These are phyloP conservation scores for Ascochyta viciae-villosae DNA, from an alignment of 2,329 filamentous ascomycete genomes.

Conservation along the genomic window DNA sequence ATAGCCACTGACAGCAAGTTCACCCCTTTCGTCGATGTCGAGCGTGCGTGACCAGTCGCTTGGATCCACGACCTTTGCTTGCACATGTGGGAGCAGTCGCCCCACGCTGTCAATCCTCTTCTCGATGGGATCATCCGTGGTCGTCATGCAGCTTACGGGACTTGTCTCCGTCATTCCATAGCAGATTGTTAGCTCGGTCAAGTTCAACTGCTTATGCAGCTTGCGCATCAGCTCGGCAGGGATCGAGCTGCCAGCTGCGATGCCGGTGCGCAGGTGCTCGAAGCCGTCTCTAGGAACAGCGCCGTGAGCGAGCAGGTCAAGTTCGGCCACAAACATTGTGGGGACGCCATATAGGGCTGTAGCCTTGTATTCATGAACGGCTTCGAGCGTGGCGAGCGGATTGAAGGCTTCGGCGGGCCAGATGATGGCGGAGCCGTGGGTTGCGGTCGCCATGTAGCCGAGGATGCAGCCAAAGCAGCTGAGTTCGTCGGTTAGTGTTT, in stretches of 20 bases:
- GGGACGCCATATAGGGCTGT: conserved; percentile 86
- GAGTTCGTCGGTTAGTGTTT: conserved; percentile 8
- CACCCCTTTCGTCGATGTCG: conserved; percentile 72
- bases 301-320: conserved; percentile 73
- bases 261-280: conserved; percentile 79
- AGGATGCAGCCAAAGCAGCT: conserved; percentile 87
- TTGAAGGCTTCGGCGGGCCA: conserved; percentile 90
- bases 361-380: conserved; percentile 67
- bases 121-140: conserved; percentile 74
- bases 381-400: conserved; percentile 71
- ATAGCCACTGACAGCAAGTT: conserved; percentile 85
- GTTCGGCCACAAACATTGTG: conserved; percentile 92
- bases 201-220: conserved; percentile 75
- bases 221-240: conserved; percentile 81
- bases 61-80: conserved; percentile 77
- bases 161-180: conserved; percentile 96
- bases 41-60: conserved; percentile 66
- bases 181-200: conserved; percentile 87
- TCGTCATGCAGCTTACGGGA: conserved; percentile 79
- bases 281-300: conserved; percentile 59
- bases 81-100: conserved; percentile 81
- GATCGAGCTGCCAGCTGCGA: conserved; percentile 86
- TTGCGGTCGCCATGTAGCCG: conserved; percentile 95
- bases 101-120: conserved; percentile 81
- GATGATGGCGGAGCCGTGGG: conserved; percentile 79